These are phyloP conservation scores for Hortaea sp. DNA, from an alignment of 2,329 filamentous ascomycete species.

Conservation along the genomic window DNA sequence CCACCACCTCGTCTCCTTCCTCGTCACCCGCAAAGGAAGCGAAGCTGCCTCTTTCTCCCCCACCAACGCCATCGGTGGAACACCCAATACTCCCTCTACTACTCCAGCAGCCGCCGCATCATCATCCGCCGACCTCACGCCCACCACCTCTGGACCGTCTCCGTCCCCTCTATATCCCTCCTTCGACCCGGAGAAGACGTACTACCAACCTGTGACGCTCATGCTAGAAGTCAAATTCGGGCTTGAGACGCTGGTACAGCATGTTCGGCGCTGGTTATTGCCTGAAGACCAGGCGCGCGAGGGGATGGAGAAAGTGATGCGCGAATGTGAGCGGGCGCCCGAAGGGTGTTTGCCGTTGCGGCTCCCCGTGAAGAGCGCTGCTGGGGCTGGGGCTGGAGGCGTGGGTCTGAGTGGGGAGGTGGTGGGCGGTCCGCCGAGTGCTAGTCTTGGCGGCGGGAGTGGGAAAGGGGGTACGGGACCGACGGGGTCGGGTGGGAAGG, in stretches of 20 bases:
- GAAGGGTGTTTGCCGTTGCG: conserved; percentile 46
- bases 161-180: no score
- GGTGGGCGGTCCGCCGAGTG: no score
- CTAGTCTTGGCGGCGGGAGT: no score
- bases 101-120: no score
- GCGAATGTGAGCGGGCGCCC: conserved; percentile 45
- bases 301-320: conserved; percentile 49
- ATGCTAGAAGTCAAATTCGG: conserved; percentile 45
- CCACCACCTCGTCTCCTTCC: conserved; percentile 62
- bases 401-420: conserved; percentile 5
- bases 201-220: conserved; percentile 64
- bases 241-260: conserved; percentile 43
- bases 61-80: background rate
- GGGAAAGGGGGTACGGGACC: conserved; percentile 14
- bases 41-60: conserved; percentile 31
- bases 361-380: conserved; percentile 33
- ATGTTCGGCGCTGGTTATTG: conserved; percentile 47
- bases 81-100: background rate
- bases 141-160: no score
- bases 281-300: conserved; percentile 42
- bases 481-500: no score
- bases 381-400: conserved; percentile 8
- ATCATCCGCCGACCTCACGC: no score
- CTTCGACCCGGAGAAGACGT: conserved; percentile 45
- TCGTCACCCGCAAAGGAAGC: conserved; percentile 64